phyloP scores from a whole-genome alignment of 208 protist genomes.

The Leishmania tarentolae region DNA sequence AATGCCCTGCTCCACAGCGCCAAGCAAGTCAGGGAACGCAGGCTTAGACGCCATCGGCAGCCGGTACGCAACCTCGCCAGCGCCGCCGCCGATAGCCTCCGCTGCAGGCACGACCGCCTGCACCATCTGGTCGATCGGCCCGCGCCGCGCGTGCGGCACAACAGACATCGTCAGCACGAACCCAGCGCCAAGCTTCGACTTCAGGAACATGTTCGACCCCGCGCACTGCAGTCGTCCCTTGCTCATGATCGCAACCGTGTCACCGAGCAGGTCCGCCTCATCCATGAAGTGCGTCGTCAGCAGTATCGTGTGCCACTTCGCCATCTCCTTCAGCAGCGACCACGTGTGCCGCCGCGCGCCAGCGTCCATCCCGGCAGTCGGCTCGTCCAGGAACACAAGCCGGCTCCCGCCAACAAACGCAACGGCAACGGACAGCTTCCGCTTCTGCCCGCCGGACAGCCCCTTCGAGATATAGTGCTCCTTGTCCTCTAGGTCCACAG shows the following conservation, averaged over 20 bases:
- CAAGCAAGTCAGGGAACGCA: slow-evolving; percentile 49
- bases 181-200: slow-evolving; percentile 62
- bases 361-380: slow-evolving; percentile 86
- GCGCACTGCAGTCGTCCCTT: slow-evolving; percentile 60
- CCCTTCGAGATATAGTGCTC: slow-evolving; percentile 38
- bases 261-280: slow-evolving; percentile 95
- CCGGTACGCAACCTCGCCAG: slow-evolving; percentile 52
- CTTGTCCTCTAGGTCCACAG: slow-evolving; percentile 72
- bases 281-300: slow-evolving; percentile 95
- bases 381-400: slow-evolving; percentile 90
- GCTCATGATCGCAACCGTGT: slow-evolving; percentile 94
- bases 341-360: slow-evolving; percentile 71
- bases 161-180: slow-evolving; percentile 61
- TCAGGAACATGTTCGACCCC: slow-evolving; percentile 67
- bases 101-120: slow-evolving; percentile 33
- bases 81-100: slow-evolving; percentile 33
- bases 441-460: slow-evolving; percentile 86
- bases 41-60: slow-evolving; percentile 50
- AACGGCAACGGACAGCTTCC: slow-evolving; percentile 83
- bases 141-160: slow-evolving; percentile 9
- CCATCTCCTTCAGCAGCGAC: slow-evolving; percentile 50
- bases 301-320: slow-evolving; percentile 50
- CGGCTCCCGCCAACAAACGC: slow-evolving; percentile 78
- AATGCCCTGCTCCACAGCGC: slow-evolving; percentile 38
- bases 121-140: slow-evolving; percentile 33